These are phyloP conservation scores for Aegilops sharonensis DNA, from an alignment of 176 grass and related monocot species.

Conservation along the genomic window DNA sequence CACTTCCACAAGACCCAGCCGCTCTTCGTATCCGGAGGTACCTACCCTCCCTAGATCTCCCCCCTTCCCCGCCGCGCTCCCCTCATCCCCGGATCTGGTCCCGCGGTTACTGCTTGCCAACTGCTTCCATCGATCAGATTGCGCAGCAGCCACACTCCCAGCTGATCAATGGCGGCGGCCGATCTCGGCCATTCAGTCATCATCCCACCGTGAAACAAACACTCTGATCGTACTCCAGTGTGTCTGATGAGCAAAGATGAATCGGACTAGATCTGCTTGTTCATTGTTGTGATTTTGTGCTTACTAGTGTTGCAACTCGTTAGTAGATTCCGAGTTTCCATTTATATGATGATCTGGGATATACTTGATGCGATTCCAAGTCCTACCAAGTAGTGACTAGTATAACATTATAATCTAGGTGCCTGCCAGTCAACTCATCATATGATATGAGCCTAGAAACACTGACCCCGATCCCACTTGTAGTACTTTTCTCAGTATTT, in stretches of 20 bases:
- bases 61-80: too few species aligned
- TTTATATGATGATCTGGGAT: not conserved
- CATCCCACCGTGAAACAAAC: not conserved
- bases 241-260: not conserved
- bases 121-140: not conserved
- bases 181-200: not conserved
- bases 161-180: not conserved
- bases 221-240: not conserved
- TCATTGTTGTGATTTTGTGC: not conserved
- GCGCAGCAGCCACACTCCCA: not conserved
- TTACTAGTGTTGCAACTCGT: not conserved
- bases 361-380: not conserved
- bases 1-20: constrained; percentile 90
- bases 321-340: not conserved
- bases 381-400: not conserved
- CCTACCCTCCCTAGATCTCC: not conserved
- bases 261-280: not conserved
- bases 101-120: too few species aligned
- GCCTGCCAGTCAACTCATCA: not conserved
- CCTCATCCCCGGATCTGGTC: not conserved
- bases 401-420: not conserved
- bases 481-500: not conserved
- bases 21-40: constrained; percentile 95
- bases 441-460: not conserved
- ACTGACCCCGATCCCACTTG: not conserved